phyloP scores from a whole-genome alignment of 2,329 filamentous ascomycete species.

The Penicillium nordicum region DNA sequence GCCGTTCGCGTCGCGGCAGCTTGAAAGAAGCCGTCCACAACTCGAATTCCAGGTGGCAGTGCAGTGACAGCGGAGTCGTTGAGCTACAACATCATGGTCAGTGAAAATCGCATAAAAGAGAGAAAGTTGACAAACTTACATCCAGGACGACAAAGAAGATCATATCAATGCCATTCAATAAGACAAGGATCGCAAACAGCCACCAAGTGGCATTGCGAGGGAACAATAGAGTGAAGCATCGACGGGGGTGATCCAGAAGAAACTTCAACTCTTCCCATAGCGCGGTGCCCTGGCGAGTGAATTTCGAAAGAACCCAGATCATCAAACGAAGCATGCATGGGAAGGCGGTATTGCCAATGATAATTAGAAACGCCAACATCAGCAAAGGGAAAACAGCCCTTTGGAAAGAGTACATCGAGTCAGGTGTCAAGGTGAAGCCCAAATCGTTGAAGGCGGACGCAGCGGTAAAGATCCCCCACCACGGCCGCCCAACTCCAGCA shows the following conservation, averaged over 20 bases:
- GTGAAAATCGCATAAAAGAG: constrained; percentile 3
- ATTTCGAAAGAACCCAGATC: constrained; percentile 75
- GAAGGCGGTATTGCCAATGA: constrained; percentile 94
- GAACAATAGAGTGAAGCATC: constrained; percentile 93
- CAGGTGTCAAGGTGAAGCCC: constrained; percentile 86
- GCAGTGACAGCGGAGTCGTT: constrained; percentile 65
- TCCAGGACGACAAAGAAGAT: constrained; percentile 92
- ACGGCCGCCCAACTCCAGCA: constrained; percentile 63
- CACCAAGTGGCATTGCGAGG: constrained; percentile 91
- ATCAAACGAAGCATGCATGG: constrained; percentile 90
- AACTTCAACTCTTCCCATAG: constrained; percentile 90
- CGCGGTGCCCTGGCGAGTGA: constrained; percentile 63
- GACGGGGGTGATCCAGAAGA: constrained; percentile 86
- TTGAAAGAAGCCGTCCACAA: constrained; percentile 87
- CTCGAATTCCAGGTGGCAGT: constrained; percentile 68
- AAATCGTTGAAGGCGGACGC: constrained; percentile 90
- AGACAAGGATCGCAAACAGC: constrained; percentile 80
- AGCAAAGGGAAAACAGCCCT: constrained; percentile 71
- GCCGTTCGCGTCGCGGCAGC: constrained; percentile 86
- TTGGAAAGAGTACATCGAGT: constrained; percentile 91
- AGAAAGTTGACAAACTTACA: constrained; percentile 52
- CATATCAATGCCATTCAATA: constrained; percentile 79
- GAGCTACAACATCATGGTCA: constrained; percentile 50
- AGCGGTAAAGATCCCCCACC: constrained; percentile 90
- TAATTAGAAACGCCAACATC: constrained; percentile 77